phyloP scores from a whole-genome alignment of 768 basidiomycete species.

The Macrocybe gigantea region DNA sequence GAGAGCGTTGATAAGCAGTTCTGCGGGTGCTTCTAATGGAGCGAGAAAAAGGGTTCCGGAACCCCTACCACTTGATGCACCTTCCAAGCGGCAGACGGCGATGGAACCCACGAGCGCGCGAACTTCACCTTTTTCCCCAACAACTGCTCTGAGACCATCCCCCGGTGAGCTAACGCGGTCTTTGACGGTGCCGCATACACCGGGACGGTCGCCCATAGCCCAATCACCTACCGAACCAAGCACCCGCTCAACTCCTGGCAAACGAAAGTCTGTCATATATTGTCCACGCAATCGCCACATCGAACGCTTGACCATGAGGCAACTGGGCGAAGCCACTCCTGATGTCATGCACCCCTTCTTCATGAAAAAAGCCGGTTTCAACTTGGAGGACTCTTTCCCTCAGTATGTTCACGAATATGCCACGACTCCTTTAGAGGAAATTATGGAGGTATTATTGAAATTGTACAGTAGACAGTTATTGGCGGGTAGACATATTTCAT shows the following conservation, averaged over 20 bases:
- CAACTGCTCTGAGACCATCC: conserved; percentile 16
- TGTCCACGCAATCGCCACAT: conserved; percentile 55
- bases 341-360: conserved; percentile 87
- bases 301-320: conserved; percentile 78
- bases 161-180: conserved; percentile 11
- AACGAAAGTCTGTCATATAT: conserved; percentile 39
- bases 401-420: conserved; percentile 87
- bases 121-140: conserved; percentile 18
- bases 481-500: conserved; percentile 14
- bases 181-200: conserved; percentile 13
- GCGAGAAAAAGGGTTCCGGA: conserved; percentile 35
- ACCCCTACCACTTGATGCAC: conserved; percentile 20
- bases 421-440: conserved; percentile 75
- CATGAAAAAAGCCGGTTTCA: conserved; percentile 81
- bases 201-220: conserved; percentile 8
- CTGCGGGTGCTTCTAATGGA: conserved; percentile 18
- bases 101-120: conserved; percentile 13
- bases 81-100: conserved; percentile 25
- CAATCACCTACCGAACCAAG: conserved; percentile 8
- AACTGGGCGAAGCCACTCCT: conserved; percentile 84
- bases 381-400: conserved; percentile 77
- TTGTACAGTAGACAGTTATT: conserved; percentile 72
- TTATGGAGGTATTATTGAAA: conserved; percentile 74
- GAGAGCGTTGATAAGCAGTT: conserved; percentile 31
- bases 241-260: conserved; percentile 11